Evolutionary conservation across 768 basidiomycete species (phyloP).

Genomic region (Podaxis carcinomalis): DNA sequence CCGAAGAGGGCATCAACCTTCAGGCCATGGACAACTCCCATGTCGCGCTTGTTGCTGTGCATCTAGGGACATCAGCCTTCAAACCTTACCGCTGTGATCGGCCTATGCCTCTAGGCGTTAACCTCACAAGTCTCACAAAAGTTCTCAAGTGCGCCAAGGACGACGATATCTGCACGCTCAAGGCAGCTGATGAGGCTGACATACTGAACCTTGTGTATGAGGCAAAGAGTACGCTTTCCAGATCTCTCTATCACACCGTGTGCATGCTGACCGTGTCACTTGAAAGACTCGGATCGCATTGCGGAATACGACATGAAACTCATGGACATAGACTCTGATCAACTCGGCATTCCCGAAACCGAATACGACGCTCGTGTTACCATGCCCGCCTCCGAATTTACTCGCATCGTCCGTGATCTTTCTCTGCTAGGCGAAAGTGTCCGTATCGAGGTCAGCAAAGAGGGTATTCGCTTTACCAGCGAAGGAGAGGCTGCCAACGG

Average conservation of each 20-base stretch:
- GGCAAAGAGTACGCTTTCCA: conserved; percentile 63
- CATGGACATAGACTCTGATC: conserved; percentile 98
- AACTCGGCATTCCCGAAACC: conserved; percentile 93
- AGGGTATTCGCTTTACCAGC: conserved; percentile 87
- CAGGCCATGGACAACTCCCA: conserved; percentile 99
- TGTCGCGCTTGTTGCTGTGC: conserved; percentile 92
- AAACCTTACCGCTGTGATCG: conserved; percentile 89
- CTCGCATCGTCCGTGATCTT: conserved; percentile 90
- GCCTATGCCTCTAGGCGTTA: conserved; percentile 87
- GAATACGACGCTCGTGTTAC: conserved; percentile 93
- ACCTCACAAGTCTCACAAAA: conserved; percentile 85
- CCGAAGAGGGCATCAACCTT: conserved; percentile 88
- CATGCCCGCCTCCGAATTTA: conserved; percentile 83
- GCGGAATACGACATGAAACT: conserved; percentile 99
- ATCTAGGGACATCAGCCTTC: conserved; percentile 78
- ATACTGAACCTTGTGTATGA: conserved; percentile 87
- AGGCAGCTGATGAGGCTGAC: conserved; percentile 89
- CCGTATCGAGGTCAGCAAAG: conserved; percentile 92
- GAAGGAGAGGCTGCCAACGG: conserved; percentile 96
- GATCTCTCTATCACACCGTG: neutral
- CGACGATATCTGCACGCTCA: conserved; percentile 87
- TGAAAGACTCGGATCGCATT: conserved; percentile 81
- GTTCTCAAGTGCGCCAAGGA: conserved; percentile 97
- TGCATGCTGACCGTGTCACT: conserved; percentile 2
- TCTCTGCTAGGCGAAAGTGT: conserved; percentile 89